Evolutionary conservation across 352 stramenopile genomes (phyloP), one percentile per base, ranked within the genome.

Genomic region (Elongisporangium undulatum): DNA sequence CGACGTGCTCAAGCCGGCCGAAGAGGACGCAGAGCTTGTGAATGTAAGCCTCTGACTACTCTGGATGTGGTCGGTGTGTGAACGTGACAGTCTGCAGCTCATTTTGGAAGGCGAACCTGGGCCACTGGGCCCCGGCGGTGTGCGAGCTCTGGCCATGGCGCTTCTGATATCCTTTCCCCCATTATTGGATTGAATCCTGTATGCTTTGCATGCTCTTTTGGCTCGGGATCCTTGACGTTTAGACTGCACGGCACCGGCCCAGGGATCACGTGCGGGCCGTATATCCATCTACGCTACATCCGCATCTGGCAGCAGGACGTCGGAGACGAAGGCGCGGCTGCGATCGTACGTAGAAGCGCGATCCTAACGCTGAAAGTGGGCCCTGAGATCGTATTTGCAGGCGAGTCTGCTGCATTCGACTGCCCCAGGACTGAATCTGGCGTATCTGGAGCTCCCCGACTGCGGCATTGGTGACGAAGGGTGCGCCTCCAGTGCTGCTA

Each of bases 261-360:
- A 63, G 74, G 74, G n/a, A 82, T 87, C 63, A 79, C 64, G 16
- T 82, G 68, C 15, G 82, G 81, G 1, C 72, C 79, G 26, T 94
- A 92, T 61, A 70, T 62, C 24, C 79, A 87, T 20, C 59, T 94
- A 15, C 74, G 77, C 10, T 92, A 84, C 66, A 86, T 92, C 58
- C 85, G 82, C 26, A 82, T 94, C 22, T 94, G 85, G 85, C 87
- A 89, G 56, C 82, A 94, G 51, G 75, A 89, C 53, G 69, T 94
- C 53, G 82, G 79, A 4, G 72, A 94, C 57, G 85, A 94, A 69
- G 85, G 85, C 55, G 77, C 71, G 4, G 71, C 71, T 22, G 81
- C 76, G 24, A 85, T 94, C 49, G 82, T 90, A 81, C 52, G 72
- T 63, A 19, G 12, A 24, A 17, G 12, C 51, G 22, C 17, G 17